Conservation (phyloP, 768 basidiomycete species). For the Mycena venus region DNA sequence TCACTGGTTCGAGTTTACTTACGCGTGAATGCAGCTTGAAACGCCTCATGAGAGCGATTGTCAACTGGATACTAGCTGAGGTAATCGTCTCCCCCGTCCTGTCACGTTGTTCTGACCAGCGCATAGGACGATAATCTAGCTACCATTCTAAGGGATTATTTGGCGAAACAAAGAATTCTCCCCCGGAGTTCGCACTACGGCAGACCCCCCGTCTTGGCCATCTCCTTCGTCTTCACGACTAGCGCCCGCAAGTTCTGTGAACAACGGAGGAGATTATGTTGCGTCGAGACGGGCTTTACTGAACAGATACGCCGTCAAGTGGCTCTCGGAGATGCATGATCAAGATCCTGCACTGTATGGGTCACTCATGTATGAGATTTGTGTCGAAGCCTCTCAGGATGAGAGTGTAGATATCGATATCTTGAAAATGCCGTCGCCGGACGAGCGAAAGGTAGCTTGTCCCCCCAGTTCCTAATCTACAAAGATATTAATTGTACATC, state of each 20-base stretch:
- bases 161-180: constrained; percentile 67
- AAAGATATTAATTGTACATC: neutral
- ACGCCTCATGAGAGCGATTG: constrained; percentile 67
- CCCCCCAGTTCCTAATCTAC: neutral
- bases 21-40: constrained; percentile 65
- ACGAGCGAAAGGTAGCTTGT: constrained; percentile 32
- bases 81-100: constrained; percentile 50
- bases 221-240: constrained; percentile 50
- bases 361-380: constrained; percentile 65
- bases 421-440: constrained; percentile 2
- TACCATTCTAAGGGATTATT: constrained; percentile 74
- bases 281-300: constrained; percentile 68
- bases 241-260: constrained; percentile 53
- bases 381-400: constrained; percentile 60
- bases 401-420: constrained; percentile 29
- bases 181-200: constrained; percentile 73
- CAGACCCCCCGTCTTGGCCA: constrained; percentile 71
- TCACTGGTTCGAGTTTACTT: neutral
- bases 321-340: constrained; percentile 79
- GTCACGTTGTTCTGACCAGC: constrained; percentile 7
- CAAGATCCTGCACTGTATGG: constrained; percentile 69
- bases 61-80: constrained; percentile 83
- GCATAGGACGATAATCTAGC: constrained; percentile 76
- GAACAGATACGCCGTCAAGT: constrained; percentile 69
- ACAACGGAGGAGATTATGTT: constrained; percentile 81